Conservation (phyloP, 108 stramenopile species). For the Nitzschia sp. region DNA sequence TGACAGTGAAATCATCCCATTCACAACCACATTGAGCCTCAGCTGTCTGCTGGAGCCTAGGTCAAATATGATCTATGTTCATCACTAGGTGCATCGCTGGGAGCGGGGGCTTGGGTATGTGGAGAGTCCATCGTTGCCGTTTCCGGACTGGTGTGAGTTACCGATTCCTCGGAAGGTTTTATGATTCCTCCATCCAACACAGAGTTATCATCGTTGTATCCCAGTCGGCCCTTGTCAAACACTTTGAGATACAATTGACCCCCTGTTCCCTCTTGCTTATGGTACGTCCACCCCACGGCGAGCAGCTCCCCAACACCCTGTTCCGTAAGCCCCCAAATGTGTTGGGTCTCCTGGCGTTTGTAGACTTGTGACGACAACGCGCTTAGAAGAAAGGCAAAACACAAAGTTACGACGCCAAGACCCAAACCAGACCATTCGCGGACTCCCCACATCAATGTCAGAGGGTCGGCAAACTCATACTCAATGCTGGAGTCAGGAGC, state of each 20-base stretch:
- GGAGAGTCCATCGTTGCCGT: background rate
- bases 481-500: background rate
- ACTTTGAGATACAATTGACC: slow-evolving; percentile 26
- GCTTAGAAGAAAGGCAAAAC: background rate
- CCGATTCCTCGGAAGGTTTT: background rate
- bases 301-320: slow-evolving; percentile 29
- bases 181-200: slow-evolving; percentile 27
- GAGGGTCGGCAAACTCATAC: background rate
- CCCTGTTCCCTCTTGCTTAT: background rate
- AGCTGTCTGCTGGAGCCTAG: too few relatives aligned
- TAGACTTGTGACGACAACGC: background rate
- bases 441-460: slow-evolving; percentile 9
- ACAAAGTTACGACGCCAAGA: slow-evolving; percentile 8
- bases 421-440: slow-evolving; percentile 32
- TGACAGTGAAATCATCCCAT: too few relatives aligned
- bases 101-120: background rate
- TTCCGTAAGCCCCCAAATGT: slow-evolving; percentile 27
- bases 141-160: background rate
- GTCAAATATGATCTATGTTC: too few relatives aligned
- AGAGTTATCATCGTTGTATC: slow-evolving; percentile 42
- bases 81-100: too few relatives aligned
- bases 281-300: slow-evolving; percentile 24
- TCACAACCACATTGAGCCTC: too few relatives aligned
- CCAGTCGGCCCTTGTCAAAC: slow-evolving; percentile 27
- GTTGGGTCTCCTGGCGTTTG: slow-evolving; percentile 1